Evolutionary conservation across 352 stramenopile species (phyloP).

Genomic region (Phytophthora litchii): DNA sequence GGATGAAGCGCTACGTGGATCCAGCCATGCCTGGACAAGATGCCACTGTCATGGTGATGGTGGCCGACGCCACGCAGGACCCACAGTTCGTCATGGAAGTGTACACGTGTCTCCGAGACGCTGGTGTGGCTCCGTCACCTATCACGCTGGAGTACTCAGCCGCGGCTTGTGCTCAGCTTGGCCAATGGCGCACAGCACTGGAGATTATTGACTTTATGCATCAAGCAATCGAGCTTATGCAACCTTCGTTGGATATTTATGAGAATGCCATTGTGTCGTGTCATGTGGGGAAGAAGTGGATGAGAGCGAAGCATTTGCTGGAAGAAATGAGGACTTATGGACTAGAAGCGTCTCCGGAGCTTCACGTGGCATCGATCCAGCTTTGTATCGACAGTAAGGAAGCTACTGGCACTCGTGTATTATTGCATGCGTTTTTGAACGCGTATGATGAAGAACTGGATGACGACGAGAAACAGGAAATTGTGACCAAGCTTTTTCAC

Average conservation of each 20-base stretch:
- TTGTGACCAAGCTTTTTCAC: conserved; percentile 50
- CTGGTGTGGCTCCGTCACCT: conserved; percentile 62
- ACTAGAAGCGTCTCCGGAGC: conserved; percentile 59
- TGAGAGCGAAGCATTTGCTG: conserved; percentile 69
- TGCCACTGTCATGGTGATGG: conserved; percentile 81
- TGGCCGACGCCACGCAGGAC: conserved; percentile 66
- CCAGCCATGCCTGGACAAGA: conserved; percentile 73
- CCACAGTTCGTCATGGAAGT: conserved; percentile 59
- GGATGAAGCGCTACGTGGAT: conserved; percentile 70
- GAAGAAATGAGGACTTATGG: conserved; percentile 63
- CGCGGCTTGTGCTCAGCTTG: conserved; percentile 56
- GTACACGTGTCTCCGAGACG: conserved; percentile 62
- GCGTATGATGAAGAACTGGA: conserved; percentile 47
- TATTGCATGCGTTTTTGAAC: conserved; percentile 51
- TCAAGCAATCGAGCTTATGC: conserved; percentile 67
- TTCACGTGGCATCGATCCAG: conserved; percentile 54
- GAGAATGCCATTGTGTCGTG: conserved; percentile 73
- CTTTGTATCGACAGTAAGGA: conserved; percentile 59
- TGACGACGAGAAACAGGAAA: conserved; percentile 41
- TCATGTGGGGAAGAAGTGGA: conserved; percentile 63
- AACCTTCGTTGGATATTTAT: conserved; percentile 69
- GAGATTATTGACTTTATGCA: conserved; percentile 82
- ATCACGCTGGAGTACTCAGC: conserved; percentile 74
- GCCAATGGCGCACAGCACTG: conserved; percentile 55
- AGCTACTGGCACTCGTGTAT: conserved; percentile 52